Evolutionary conservation across 805 yeast species (phyloP).

Genomic region (Starmerella vaccinii): DNA sequence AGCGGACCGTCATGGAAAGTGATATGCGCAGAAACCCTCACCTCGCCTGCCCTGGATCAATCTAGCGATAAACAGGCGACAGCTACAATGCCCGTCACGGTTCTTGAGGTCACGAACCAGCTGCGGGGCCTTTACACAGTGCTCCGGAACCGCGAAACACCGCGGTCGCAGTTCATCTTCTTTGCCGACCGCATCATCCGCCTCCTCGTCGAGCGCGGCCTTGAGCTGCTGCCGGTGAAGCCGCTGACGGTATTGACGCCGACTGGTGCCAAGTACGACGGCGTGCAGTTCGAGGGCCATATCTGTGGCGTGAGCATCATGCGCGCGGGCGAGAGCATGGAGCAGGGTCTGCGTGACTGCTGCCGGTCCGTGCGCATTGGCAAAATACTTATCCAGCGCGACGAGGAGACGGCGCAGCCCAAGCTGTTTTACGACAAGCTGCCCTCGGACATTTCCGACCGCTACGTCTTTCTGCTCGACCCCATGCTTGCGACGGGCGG

Average conservation of each 20-base stretch:
- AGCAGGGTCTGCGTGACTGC: constrained; percentile 94
- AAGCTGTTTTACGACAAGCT: constrained; percentile 85
- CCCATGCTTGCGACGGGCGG: constrained; percentile 99
- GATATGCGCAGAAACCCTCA: not conserved
- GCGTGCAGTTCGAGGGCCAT: constrained; percentile 76
- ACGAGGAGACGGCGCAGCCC: constrained; percentile 93
- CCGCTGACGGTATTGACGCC: constrained; percentile 61
- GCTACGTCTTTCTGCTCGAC: constrained; percentile 84
- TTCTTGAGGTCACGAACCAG: constrained; percentile 84
- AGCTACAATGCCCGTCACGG: constrained; percentile 17
- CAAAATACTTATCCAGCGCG: constrained; percentile 91
- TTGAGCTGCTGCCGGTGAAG: constrained; percentile 86
- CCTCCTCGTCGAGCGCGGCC: constrained; percentile 86
- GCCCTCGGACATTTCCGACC: constrained; percentile 79
- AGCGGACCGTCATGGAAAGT: not conserved
- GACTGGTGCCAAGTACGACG: constrained; percentile 58
- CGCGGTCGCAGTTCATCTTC: constrained; percentile 86
- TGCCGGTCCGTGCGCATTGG: constrained; percentile 95
- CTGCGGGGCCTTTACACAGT: constrained; percentile 77
- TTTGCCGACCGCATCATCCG: constrained; percentile 93
- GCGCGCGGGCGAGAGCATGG: constrained; percentile 99
- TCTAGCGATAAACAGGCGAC: not conserved
- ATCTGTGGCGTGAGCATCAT: constrained; percentile 97
- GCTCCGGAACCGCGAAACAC: constrained; percentile 70
- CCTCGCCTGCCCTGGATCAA: not conserved